A percentile compares a stretch with the other conserved stretches of the same genome.
phyloP scores from a whole-genome alignment of 805 yeast genomes.

The Candida piceae region DNA sequence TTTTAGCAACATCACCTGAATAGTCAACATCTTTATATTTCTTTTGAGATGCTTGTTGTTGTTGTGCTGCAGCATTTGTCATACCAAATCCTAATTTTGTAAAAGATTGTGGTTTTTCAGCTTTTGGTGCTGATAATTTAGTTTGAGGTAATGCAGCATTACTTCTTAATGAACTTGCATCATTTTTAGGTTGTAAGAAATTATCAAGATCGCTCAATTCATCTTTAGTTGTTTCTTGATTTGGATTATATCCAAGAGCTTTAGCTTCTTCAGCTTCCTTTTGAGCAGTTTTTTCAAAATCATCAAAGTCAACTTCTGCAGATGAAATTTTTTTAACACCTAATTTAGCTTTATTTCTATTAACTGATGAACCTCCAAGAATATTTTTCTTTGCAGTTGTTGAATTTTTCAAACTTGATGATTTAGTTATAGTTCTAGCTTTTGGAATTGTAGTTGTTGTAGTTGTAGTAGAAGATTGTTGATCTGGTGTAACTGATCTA shows the following conservation, averaged over 20 bases:
- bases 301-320: conserved; percentile 53
- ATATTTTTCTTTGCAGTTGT: conserved; percentile 30
- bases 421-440: conserved; percentile 28
- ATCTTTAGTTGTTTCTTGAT: conserved; percentile 13
- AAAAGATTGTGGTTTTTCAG: conserved; percentile 55
- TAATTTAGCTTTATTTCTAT: conserved; percentile 53
- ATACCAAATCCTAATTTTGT: conserved; percentile 90
- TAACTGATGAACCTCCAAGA: conserved; percentile 39
- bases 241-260: conserved; percentile 48
- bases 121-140: conserved; percentile 18
- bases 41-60: conserved; percentile 21
- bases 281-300: conserved; percentile 71
- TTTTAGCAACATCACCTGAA: conserved; percentile 68
- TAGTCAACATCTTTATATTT: conserved; percentile 39
- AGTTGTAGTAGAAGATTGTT: conserved; percentile 20
- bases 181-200: conserved; percentile 12
- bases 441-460: conserved; percentile 26
- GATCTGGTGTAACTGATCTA: conserved; percentile 8
- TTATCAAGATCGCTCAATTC: conserved; percentile 9
- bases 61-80: conserved; percentile 59
- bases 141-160: conserved; percentile 11
- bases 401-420: conserved; percentile 13
- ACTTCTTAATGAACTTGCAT: conserved; percentile 12
- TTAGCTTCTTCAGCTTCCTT: conserved; percentile 71
- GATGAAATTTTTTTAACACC: conserved; percentile 51